These are phyloP conservation scores for Vitis labrusca DNA, from an alignment of 164 flowering plant species.

Conservation along the genomic window DNA sequence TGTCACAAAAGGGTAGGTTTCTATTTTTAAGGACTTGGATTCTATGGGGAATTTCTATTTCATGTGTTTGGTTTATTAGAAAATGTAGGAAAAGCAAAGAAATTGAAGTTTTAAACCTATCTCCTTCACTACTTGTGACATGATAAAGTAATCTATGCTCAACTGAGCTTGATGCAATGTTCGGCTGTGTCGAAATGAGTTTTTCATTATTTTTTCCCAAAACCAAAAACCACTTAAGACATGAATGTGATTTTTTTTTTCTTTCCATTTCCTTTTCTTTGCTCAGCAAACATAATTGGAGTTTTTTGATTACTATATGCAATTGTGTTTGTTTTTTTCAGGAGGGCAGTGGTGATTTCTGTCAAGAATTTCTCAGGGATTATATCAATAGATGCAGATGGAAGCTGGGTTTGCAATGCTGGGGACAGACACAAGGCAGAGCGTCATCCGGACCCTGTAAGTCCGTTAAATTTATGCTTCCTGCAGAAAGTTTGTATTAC, in stretches of 20 bases:
- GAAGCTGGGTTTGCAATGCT: constrained; percentile 64
- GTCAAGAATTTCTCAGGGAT: constrained; percentile 70
- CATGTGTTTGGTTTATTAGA: not conserved
- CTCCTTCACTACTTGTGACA: too few relatives aligned
- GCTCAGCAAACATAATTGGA: too few relatives aligned
- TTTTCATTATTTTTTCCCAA: too few relatives aligned
- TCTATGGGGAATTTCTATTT: not conserved
- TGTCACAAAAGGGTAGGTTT: constrained; percentile 51
- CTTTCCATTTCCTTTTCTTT: not conserved
- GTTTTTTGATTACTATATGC: too few relatives aligned
- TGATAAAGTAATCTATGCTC: too few relatives aligned
- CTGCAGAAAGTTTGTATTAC: not conserved
- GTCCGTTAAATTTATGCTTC: constrained; percentile 12
- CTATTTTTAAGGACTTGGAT: not conserved
- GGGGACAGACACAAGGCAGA: constrained; percentile 35
- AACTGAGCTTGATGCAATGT: too few relatives aligned
- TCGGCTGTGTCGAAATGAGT: too few relatives aligned
- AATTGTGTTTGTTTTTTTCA: constrained; percentile 15
- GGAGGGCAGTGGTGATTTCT: constrained; percentile 63
- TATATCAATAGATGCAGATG: constrained; percentile 54
- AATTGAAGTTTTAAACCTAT: too few relatives aligned
- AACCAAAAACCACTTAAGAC: not conserved
- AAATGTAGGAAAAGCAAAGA: too few relatives aligned
- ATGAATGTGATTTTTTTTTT: not conserved
- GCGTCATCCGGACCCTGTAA: constrained; percentile 71